Evolutionary conservation across 306 rosid species (phyloP), one percentile per base, ranked within the genome.

Genomic region (Inga leiocalycina): DNA sequence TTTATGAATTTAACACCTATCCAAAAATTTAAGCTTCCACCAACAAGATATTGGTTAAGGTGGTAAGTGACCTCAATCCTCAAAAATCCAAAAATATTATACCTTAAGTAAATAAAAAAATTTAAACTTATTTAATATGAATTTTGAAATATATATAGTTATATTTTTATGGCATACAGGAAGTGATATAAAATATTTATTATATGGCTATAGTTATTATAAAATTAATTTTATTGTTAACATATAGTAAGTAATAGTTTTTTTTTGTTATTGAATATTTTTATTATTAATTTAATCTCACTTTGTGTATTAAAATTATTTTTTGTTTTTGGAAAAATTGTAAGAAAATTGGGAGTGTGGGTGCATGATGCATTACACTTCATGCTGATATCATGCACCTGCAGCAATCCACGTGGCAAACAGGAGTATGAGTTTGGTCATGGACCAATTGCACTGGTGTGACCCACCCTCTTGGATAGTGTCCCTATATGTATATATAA

Each of bases 301-400:
- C 66, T 62, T 61, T 62, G 37, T 24, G 68, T 61, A 61, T 61
- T 27, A 61, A 61, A 22, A 11, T 10, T 62, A 10, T 59, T 52
- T 56, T 56, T 56, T 48, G 1, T 13, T 8, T 56, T 56, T 10
- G 4, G 0, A 27, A 62, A 59, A 62, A 62, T 27, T 11, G 37
- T 10, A 62, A 62, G 37, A 62, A 62, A 24, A 27, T 37, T 45
- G n/a, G 70, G 68, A 85, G 70, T 51, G 84, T 70, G 88, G 88
- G 76, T 79, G 66, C 95, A 88, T 71, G 19, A 71, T 71, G 86
- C 91, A 89, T 83, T 86, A 85, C 88, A 94, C 97, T 87, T 94
- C 98, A 94, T 88, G 98, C 93, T 92, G 91, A 90, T 74, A 71
- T 90, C 97, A 92, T 85, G 83, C 84, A 84, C 66, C 90, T 78